phyloP scores from a whole-genome alignment of 306 rosid genomes.

The Elaeagnus macrophylla region DNA sequence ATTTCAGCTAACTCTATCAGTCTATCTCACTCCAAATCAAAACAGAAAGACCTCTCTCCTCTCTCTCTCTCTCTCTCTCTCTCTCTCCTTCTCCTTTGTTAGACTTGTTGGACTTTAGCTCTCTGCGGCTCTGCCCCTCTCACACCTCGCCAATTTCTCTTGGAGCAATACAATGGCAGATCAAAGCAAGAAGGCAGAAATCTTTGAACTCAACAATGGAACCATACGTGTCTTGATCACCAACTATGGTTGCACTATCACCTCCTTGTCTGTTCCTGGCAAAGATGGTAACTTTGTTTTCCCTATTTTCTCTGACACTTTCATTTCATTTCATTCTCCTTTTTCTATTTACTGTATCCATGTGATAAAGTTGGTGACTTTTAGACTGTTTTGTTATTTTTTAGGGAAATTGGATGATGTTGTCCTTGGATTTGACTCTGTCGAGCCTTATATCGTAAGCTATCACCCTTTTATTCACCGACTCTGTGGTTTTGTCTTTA shows the following conservation, averaged over 20 bases:
- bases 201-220: constrained; percentile 87
- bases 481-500: too few species aligned
- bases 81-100: too few species aligned
- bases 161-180: constrained; percentile 52
- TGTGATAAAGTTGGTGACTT: constrained; percentile 7
- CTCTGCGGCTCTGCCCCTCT: too few species aligned
- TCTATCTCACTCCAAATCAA: too few species aligned
- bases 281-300: constrained; percentile 45
- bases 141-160: too few species aligned
- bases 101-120: too few species aligned
- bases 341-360: not conserved
- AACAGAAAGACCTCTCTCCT: too few species aligned
- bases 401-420: constrained; percentile 72
- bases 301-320: not conserved
- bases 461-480: not conserved
- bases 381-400: constrained; percentile 3
- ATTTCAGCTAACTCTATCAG: too few species aligned
- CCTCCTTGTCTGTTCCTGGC: constrained; percentile 69
- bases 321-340: not conserved
- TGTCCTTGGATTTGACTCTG: constrained; percentile 86
- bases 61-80: too few species aligned
- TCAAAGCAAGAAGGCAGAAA: constrained; percentile 53
- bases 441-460: constrained; percentile 71
- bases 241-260: constrained; percentile 87
- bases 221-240: constrained; percentile 49